Evolutionary conservation across 2,329 filamentous ascomycete species (phyloP), one percentile per base, ranked within the genome.

Genomic region (Didymella arachidicola): DNA sequence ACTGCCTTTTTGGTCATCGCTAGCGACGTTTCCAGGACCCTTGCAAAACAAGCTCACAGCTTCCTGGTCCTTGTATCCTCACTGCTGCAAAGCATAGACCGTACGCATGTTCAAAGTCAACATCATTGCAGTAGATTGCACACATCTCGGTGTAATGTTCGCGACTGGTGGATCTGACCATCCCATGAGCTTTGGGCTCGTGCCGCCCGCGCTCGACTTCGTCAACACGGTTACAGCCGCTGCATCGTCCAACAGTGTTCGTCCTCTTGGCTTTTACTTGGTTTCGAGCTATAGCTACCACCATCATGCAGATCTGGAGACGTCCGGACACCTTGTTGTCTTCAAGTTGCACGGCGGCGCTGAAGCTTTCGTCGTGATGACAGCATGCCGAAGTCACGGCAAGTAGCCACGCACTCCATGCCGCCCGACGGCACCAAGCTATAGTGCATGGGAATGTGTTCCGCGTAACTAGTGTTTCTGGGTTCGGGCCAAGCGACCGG

Each of bases 311-410:
- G 8, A 30, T 12, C 2, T 19, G 29, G 26, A 14, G 14, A 36
- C 27, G 30, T 39, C 29, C 16, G 36, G 39, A 30, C 32, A 56
- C 53, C 53, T 16, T 56, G 53, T 44, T 56, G 53, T 49, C 53
- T 30, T 38, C 38, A 36, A 16, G n/a, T 14, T 10, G 22, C n/a
- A 42, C 12, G 16, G 25, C 14, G n/a, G 18, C 26, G 38, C 22
- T 34, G 19, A 14, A 22, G 8, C n/a, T 18, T 18, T 26, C 12
- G 27, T 5, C 11, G 12, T n/a, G n/a, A n/a, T 53, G 32, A 53
- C 32, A 26, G 29, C 25, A n/a, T 39, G 11, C 25, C 18, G 39
- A 25, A 42, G 22, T 30, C 22, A 14, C 12, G 27, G 25, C 42
- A 39, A 30, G n/a, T 19, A 11, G 1, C 4, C 10, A 3, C 18